Conservation (phyloP, 345 rosid species). For the Balakata baccata region DNA sequence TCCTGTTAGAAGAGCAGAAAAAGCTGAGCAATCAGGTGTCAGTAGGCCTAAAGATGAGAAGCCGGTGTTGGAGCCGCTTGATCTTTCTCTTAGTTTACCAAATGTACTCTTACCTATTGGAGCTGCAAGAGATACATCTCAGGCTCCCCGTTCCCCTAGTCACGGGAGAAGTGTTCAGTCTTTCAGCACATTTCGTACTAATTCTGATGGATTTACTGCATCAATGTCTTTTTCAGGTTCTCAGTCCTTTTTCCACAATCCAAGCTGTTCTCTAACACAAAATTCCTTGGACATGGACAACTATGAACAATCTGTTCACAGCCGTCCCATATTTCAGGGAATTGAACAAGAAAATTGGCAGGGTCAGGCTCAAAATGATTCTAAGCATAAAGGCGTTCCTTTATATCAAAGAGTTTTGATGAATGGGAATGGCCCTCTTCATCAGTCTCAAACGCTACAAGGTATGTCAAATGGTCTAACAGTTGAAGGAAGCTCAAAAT, state of each 20-base stretch:
- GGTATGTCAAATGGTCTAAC: conserved; percentile 47
- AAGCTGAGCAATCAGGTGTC: conserved; percentile 41
- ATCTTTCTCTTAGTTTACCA: conserved; percentile 94
- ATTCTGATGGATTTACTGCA: conserved; percentile 83
- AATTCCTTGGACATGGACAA: conserved; percentile 65
- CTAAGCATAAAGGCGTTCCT: conserved; percentile 62
- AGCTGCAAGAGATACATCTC: conserved; percentile 42
- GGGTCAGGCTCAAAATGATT: conserved; percentile 63
- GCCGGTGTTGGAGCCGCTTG: conserved; percentile 67
- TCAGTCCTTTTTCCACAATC: conserved; percentile 86
- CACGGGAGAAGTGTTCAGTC: conserved; percentile 78
- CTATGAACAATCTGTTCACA: conserved; percentile 88
- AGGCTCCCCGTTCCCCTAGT: conserved; percentile 66
- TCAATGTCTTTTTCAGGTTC: conserved; percentile 96
- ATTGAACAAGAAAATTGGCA: conserved; percentile 60
- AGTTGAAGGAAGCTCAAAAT: conserved; percentile 51
- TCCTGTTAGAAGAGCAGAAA: conserved; percentile 58
- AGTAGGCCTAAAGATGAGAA: conserved; percentile 58
- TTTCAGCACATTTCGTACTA: conserved; percentile 59
- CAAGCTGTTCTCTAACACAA: conserved; percentile 93
- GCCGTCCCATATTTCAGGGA: conserved; percentile 88
- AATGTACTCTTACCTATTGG: conserved; percentile 77
- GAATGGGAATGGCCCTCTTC: conserved; percentile 60
- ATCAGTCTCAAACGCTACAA: conserved; percentile 50
- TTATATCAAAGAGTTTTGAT: conserved; percentile 56